phyloP scores from a whole-genome alignment of 2,329 filamentous ascomycete species.

The Leptographium flavum region DNA sequence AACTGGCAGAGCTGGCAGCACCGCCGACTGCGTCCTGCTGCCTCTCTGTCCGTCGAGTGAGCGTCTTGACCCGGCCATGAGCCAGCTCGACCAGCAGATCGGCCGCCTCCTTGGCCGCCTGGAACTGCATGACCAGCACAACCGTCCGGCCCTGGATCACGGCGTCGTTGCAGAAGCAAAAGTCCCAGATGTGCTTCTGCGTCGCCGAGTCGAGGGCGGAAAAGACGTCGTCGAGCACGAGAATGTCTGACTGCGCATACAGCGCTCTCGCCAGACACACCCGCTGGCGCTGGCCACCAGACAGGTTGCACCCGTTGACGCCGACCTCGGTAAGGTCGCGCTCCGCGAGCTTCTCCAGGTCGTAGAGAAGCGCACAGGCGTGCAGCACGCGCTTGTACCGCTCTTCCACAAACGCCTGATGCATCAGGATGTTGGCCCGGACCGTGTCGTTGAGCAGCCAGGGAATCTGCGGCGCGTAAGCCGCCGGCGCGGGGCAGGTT shows the following conservation, averaged over 20 bases:
- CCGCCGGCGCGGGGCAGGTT: conserved; percentile 21
- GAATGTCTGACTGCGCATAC: conserved; percentile 39
- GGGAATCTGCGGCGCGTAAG: conserved; percentile 22
- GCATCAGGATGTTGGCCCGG: conserved; percentile 15
- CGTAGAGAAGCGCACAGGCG: conserved; percentile 13
- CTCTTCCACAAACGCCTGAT: conserved; percentile 6
- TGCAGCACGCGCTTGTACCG: conserved; percentile 20
- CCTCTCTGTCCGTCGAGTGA: neutral
- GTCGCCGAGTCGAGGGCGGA: conserved; percentile 46
- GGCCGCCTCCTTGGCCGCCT: neutral
- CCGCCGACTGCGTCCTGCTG: too few relatives aligned
- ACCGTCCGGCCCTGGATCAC: conserved; percentile 38
- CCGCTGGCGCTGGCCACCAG: conserved; percentile 13
- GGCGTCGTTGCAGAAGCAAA: conserved; percentile 38
- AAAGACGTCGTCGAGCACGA: conserved; percentile 45
- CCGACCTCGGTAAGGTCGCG: conserved; percentile 13
- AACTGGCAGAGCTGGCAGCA: too few relatives aligned
- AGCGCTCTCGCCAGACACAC: conserved; percentile 38
- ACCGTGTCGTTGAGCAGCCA: conserved; percentile 23
- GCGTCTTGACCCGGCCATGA: neutral
- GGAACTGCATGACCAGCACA: conserved; percentile 42
- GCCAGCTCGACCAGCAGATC: neutral
- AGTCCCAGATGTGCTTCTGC: conserved; percentile 38
- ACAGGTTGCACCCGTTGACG: conserved; percentile 13
- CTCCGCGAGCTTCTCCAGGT: conserved; percentile 13